Base-by-base conservation (phyloP, 257 asterid genomes). In the Nyctanthes arbortristis region DNA sequence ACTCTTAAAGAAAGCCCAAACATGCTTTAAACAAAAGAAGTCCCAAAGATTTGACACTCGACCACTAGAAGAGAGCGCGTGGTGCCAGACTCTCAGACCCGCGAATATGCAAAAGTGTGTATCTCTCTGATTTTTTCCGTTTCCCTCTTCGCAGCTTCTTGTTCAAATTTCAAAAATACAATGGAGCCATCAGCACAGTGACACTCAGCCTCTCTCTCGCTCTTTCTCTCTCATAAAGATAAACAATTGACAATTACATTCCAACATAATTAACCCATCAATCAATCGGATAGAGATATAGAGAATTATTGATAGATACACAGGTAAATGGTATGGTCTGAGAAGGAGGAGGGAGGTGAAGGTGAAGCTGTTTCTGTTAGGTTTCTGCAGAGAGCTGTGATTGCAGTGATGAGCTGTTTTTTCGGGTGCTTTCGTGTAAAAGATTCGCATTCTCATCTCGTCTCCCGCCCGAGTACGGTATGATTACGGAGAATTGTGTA, bases 91-190 rank as follows among this genome's bases (percentile, higher is more conserved):
- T 20, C 59, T 3, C 5, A 2, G 1, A 30, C 10, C 30, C 59
- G 59, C 59, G 59, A 24, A 5, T 52, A 14, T 2, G 5, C 5
- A 52, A 7, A 20, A n/a, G n/a, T n/a, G n/a, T 2, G 59, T 22
- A 20, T 52, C 59, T n/a, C 13, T 52, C 59, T 22, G 3, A 24
- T 52, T 52, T 52, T 10, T n/a, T n/a, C 2, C 59, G 2, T 56
- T 80, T 78, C 89, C 89, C 85, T 73, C 87, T 77, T 55, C 62
- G 22, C 37, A 13, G 56, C 37, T 40, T 10, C 34, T 60, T 58
- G 75, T 84, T 87, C 87, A 80, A 84, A 84, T 79, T 84, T 87
- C 87, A 79, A 87, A 87, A n/a, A 87, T 80, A 80, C 67, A 73
- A 77, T 59, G 78, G 88, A 77, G 81, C 80, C 78, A 74, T 76